Evolutionary conservation across 1,284 basidiomycete genomes (phyloP).

Genomic region (Ceratobasidium sp.): DNA sequence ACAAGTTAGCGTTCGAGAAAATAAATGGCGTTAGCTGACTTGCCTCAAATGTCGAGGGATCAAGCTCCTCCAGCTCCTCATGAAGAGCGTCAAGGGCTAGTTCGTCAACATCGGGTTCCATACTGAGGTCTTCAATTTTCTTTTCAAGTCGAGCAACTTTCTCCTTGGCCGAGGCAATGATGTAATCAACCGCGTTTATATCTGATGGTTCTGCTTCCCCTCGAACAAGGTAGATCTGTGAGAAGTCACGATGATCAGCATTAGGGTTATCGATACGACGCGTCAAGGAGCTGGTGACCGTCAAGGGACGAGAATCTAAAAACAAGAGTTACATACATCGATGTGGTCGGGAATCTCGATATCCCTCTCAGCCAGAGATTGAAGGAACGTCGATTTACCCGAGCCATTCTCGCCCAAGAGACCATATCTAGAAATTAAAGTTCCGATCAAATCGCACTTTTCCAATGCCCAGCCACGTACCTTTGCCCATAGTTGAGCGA

Average conservation of each 20-base stretch:
- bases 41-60: constrained; percentile 88
- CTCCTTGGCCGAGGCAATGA: constrained; percentile 87
- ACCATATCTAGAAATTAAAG: constrained; percentile 65
- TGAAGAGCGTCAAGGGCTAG: constrained; percentile 84
- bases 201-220: constrained; percentile 98
- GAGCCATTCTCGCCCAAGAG: constrained; percentile 96
- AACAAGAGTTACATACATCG: constrained; percentile 58
- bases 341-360: constrained; percentile 94
- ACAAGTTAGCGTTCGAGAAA: neutral
- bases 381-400: constrained; percentile 74
- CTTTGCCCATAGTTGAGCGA: constrained; percentile 96
- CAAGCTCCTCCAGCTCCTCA: constrained; percentile 97
- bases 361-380: constrained; percentile 74
- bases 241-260: neutral
- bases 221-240: constrained; percentile 86
- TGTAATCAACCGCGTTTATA: constrained; percentile 94
- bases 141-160: constrained; percentile 97
- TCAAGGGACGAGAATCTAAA: neutral
- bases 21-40: neutral
- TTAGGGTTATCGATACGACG: neutral
- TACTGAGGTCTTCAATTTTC: constrained; percentile 90
- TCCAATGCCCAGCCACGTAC: constrained; percentile 50
- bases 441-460: neutral
- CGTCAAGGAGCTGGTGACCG: too few relatives aligned
- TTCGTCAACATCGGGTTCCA: constrained; percentile 90